Base-by-base conservation (phyloP, 306 rosid species). In the Sicyos edulis region DNA sequence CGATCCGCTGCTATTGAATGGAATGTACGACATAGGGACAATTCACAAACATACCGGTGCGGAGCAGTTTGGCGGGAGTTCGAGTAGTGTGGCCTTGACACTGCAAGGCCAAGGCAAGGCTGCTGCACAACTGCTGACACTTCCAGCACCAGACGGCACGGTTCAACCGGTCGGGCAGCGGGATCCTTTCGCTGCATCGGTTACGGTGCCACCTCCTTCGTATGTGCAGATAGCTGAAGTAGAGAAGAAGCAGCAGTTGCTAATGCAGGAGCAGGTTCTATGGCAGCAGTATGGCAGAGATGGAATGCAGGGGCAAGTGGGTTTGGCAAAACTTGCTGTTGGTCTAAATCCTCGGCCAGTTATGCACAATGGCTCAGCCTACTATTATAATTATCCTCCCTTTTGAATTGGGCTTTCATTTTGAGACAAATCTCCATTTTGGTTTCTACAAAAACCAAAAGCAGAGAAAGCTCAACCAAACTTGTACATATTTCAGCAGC, bases 1-100 rank as follows among this genome's bases (percentile, higher is more conserved):
- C 54, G 92, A 92, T 80, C 79, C 95, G 7, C 61, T 92, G 70
- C 66, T 92, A 12, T 79, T 89, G 77, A 89, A 84, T 79, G 97
- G 96, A n/a, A 89, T 92, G 91, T 92, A 86, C 76, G 96, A 92
- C 83, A 92, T 89, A 70, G 97, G 92, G 20, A 76, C 89, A 22
- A 92, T 89, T 82, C 83, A 86, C 87, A 95, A 84, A 75, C 95
- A 92, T 47, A 86, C 81, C 66, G 86, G 74, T 81, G 74, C 85
- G 65, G 22, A 76, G 72, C 87, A 89, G 20, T 51, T 86, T 42
- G 79, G 91, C 37, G 96, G 97, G 44, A 92, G 97, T 76, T 83
- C 89, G 19, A 92, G 97, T 58, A 89, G 97, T 49, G 89, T 88
- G 77, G 87, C 85, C 60, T 88, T 86, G 76, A 87, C 85, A 64